Evolutionary conservation across 1,139 yeast species (phyloP).

Genomic region (Hanseniaspora uvarum): DNA sequence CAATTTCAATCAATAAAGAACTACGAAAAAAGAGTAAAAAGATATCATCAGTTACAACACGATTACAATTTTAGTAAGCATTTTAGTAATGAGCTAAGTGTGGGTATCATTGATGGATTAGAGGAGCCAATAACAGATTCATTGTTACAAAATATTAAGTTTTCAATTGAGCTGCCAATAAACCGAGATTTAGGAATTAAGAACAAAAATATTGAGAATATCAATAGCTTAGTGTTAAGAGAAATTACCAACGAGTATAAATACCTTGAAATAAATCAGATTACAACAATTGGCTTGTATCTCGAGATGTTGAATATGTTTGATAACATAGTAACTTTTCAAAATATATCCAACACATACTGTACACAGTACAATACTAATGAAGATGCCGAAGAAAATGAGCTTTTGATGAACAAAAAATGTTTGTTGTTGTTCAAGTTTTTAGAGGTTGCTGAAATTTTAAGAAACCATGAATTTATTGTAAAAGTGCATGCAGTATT

Average conservation of each 20-base stretch:
- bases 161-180: too few species aligned
- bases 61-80: background rate
- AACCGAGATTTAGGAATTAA: background rate
- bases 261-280: background rate
- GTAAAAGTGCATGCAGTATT: background rate
- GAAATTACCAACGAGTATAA: background rate
- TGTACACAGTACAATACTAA: background rate
- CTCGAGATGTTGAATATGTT: background rate
- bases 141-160: background rate
- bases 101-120: background rate
- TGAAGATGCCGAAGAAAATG: background rate
- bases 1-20: background rate
- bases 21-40: background rate
- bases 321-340: background rate
- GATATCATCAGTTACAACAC: background rate
- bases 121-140: background rate
- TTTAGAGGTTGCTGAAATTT: background rate
- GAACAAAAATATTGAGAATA: background rate
- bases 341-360: background rate
- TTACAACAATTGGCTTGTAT: background rate
- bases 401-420: background rate
- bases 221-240: too few species aligned
- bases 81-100: background rate
- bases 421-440: background rate
- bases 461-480: background rate